phyloP scores from a whole-genome alignment of 352 stramenopile genomes.

The Pythium aphanidermatum region DNA sequence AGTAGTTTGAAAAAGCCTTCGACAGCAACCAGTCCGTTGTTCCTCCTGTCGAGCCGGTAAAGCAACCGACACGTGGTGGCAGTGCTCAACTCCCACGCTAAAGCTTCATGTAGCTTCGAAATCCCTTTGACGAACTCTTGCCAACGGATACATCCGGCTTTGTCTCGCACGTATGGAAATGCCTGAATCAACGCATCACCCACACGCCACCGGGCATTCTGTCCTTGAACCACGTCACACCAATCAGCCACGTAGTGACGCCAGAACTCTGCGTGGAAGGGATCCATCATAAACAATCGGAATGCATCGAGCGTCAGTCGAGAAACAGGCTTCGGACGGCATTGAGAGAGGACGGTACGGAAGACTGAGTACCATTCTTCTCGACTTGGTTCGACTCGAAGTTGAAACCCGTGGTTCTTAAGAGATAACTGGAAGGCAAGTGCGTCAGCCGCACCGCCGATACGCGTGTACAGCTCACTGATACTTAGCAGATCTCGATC shows the following conservation, averaged over 20 bases:
- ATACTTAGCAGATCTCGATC: not conserved
- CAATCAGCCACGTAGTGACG: constrained; percentile 6
- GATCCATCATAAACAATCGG: constrained; percentile 11
- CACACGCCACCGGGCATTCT: too few relatives aligned
- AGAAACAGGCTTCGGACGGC: too few relatives aligned
- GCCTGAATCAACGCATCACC: not conserved
- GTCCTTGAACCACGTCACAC: not conserved
- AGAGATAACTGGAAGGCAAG: not conserved
- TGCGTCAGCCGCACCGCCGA: not conserved
- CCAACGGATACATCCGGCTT: too few relatives aligned
- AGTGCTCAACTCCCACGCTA: not conserved
- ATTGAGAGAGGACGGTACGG: not conserved
- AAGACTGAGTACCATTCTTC: constrained; percentile 10
- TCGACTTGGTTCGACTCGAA: not conserved
- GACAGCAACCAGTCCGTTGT: not conserved
- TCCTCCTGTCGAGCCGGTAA: not conserved
- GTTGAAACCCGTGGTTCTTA: not conserved
- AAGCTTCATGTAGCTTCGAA: not conserved
- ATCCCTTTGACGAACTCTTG: not conserved
- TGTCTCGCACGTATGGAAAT: not conserved
- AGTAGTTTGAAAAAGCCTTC: not conserved
- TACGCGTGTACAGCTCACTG: not conserved
- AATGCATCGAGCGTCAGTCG: constrained; percentile 3
- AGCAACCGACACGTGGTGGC: not conserved
- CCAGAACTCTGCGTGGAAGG: constrained; percentile 11